Evolutionary conservation across 805 yeast genomes (phyloP).

Genomic region (Schizosaccharomyces cryophilus): DNA sequence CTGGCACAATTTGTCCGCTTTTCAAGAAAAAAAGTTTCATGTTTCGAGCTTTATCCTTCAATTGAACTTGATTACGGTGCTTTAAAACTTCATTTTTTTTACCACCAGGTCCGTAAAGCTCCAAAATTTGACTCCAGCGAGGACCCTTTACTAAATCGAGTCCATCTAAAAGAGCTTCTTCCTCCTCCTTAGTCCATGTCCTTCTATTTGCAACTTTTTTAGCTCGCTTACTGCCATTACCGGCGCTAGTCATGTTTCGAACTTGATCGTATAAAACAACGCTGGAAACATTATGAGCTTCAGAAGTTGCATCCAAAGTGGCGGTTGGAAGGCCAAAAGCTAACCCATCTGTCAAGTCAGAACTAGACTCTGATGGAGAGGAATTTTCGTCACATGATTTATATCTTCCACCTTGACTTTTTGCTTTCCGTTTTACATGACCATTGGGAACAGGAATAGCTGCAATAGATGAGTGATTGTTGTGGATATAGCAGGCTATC

Average conservation of each 20-base stretch:
- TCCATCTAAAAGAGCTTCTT: slow-evolving; percentile 58
- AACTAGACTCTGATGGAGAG: background rate
- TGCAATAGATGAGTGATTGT: background rate
- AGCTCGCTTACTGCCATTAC: background rate
- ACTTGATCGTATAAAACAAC: background rate
- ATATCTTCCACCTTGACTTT: background rate
- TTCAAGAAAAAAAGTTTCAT: slow-evolving; percentile 75
- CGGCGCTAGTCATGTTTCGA: background rate
- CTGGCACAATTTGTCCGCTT: slow-evolving; percentile 53
- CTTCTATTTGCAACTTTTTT: slow-evolving; percentile 21
- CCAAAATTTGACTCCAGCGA: slow-evolving; percentile 77
- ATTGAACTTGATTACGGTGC: slow-evolving; percentile 71
- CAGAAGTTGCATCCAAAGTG: background rate
- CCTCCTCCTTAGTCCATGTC: slow-evolving; percentile 77
- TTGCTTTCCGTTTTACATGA: background rate
- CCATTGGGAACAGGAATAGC: background rate
- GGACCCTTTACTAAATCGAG: slow-evolving; percentile 59
- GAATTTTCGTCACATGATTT: background rate
- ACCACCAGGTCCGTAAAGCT: slow-evolving; percentile 87
- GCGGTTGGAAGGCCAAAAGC: background rate
- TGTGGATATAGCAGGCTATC: background rate
- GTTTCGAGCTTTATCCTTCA: slow-evolving; percentile 89
- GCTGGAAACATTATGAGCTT: background rate
- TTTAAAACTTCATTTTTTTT: slow-evolving; percentile 57
- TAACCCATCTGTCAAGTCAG: background rate